phyloP scores from a whole-genome alignment of 2,329 filamentous ascomycete genomes.

The Lomentospora prolificans region DNA sequence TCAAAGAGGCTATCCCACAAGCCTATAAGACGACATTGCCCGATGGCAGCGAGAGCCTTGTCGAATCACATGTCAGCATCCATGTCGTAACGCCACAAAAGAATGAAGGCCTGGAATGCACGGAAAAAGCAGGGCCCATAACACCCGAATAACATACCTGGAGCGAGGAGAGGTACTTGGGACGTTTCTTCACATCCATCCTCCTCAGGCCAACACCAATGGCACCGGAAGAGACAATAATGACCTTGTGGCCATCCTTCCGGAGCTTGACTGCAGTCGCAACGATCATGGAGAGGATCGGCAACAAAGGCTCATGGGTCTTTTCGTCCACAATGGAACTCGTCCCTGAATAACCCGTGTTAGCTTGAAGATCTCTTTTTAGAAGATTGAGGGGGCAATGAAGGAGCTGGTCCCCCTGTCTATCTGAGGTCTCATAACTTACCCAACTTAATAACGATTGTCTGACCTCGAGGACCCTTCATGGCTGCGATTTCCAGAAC shows the following conservation, averaged over 20 bases:
- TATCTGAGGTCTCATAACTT: constrained; percentile 21
- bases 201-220: constrained; percentile 87
- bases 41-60: constrained; percentile 83
- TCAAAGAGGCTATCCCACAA: constrained; percentile 90
- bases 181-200: constrained; percentile 79
- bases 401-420: neutral
- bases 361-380: neutral
- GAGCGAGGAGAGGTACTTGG: constrained; percentile 81
- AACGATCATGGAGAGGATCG: constrained; percentile 83
- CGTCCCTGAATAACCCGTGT: constrained; percentile 53
- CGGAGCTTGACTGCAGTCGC: constrained; percentile 82
- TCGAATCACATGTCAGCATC: neutral
- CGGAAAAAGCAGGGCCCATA: neutral
- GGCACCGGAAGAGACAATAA: constrained; percentile 94
- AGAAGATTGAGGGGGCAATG: neutral
- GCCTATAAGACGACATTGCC: constrained; percentile 88
- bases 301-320: constrained; percentile 86
- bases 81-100: neutral
- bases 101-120: neutral
- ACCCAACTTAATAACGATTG: constrained; percentile 84
- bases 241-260: constrained; percentile 85
- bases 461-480: constrained; percentile 57
- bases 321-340: constrained; percentile 98
- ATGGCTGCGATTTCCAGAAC: constrained; percentile 34
- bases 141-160: constrained; percentile 43